A percentile compares a stretch with the other conserved stretches of the same genome.
phyloP scores from a whole-genome alignment of 1,139 yeast genomes.

The Scheffersomyces illinoinensis region DNA sequence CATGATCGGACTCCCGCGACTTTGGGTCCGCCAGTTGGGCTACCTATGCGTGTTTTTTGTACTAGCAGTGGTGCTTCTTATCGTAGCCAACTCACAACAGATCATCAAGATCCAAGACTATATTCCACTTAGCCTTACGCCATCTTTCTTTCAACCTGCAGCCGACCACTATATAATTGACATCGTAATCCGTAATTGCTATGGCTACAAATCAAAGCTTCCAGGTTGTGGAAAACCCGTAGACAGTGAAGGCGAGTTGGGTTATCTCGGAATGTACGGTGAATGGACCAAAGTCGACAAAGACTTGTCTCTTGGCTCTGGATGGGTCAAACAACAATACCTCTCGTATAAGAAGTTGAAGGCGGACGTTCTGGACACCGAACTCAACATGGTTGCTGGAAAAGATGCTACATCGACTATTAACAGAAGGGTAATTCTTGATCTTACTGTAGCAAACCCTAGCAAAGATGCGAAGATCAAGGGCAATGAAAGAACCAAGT shows the following conservation, averaged over 20 bases:
- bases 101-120: constrained; percentile 29
- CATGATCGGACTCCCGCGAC: constrained; percentile 13
- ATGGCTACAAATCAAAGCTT: constrained; percentile 21
- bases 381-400: constrained; percentile 1
- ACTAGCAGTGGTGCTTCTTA: constrained; percentile 21
- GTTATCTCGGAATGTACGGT: constrained; percentile 26
- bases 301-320: constrained; percentile 37
- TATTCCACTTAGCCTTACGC: constrained; percentile 32
- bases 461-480: constrained; percentile 26
- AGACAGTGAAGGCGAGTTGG: constrained; percentile 27
- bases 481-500: constrained; percentile 31
- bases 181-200: constrained; percentile 34
- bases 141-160: constrained; percentile 42
- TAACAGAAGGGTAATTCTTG: constrained; percentile 30
- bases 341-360: constrained; percentile 35
- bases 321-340: constrained; percentile 33
- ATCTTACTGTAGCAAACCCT: constrained; percentile 36
- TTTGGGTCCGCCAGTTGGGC: constrained; percentile 24
- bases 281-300: constrained; percentile 41
- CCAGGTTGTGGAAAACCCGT: constrained; percentile 36
- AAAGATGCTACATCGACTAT: constrained; percentile 4
- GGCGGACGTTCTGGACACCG: constrained; percentile 18
- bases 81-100: constrained; percentile 35
- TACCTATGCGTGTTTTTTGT: constrained; percentile 18
- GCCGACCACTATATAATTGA: constrained; percentile 41